Evolutionary conservation across 1,139 yeast genomes (phyloP).

Genomic region (Hanseniaspora sp.): DNA sequence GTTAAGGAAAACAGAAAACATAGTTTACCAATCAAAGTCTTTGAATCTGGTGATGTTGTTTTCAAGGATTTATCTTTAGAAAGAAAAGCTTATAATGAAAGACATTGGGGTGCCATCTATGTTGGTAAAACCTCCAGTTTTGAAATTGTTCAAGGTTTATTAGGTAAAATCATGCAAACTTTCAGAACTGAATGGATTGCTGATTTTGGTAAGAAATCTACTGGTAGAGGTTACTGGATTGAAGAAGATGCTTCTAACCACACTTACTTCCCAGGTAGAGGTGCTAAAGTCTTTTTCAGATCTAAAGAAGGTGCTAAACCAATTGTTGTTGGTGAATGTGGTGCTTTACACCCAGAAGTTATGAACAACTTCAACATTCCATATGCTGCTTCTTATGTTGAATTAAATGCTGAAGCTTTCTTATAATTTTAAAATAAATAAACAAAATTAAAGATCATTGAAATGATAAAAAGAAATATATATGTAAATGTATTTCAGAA

Average conservation of each 20-base stretch:
- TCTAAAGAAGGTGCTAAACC: slow-evolving; percentile 46
- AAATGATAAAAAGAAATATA: no score
- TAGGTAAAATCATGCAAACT: slow-evolving; percentile 94
- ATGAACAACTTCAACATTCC: slow-evolving; percentile 79
- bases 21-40: slow-evolving; percentile 84
- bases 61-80: slow-evolving; percentile 70
- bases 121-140: slow-evolving; percentile 95
- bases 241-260: slow-evolving; percentile 55
- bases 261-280: slow-evolving; percentile 94
- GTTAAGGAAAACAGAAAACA: slow-evolving; percentile 94
- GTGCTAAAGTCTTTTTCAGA: slow-evolving; percentile 76
- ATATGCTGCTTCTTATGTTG: slow-evolving; percentile 83
- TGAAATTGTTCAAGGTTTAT: slow-evolving; percentile 84
- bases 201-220: slow-evolving; percentile 37
- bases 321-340: slow-evolving; percentile 66
- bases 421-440: slow-evolving; percentile 33
- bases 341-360: slow-evolving; percentile 94
- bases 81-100: slow-evolving; percentile 82
- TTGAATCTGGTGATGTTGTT: slow-evolving; percentile 91
- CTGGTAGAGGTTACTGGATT: slow-evolving; percentile 74
- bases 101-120: slow-evolving; percentile 88
- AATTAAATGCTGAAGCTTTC: slow-evolving; percentile 78
- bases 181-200: slow-evolving; percentile 79
- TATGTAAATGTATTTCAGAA: no score
- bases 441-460: neutral